Evolutionary conservation across 2,329 filamentous ascomycete species (phyloP).

Genomic region (Sclerotinia sclerotiorum): DNA sequence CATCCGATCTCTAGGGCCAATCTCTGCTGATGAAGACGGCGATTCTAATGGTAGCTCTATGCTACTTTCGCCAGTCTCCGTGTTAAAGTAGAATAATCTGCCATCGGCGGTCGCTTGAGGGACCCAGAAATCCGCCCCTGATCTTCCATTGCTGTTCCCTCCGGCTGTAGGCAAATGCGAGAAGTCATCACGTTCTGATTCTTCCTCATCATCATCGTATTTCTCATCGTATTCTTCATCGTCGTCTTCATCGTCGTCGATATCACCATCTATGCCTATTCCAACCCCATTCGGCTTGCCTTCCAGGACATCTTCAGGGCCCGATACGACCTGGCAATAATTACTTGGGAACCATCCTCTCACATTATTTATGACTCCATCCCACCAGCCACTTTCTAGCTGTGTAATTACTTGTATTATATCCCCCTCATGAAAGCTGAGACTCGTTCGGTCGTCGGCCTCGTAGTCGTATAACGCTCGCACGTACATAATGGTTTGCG

Average conservation of each 20-base stretch:
- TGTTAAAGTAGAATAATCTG: conserved; percentile 96
- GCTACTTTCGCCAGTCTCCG: conserved; percentile 89
- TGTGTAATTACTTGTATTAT: conserved; percentile 98
- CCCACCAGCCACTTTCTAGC: conserved; percentile 98
- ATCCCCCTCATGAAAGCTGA: conserved; percentile 96
- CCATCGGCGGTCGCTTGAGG: conserved; percentile 94
- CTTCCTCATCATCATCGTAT: conserved; percentile 62
- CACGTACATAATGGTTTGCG: conserved; percentile 78
- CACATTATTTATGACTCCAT: conserved; percentile 94
- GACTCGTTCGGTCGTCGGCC: conserved; percentile 91
- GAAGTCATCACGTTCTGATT: conserved; percentile 59
- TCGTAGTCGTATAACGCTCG: conserved; percentile 97
- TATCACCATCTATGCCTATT: conserved; percentile 54
- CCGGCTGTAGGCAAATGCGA: conserved; percentile 67
- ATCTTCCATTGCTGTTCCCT: conserved; percentile 62
- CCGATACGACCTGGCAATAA: conserved; percentile 86
- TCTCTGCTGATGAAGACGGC: conserved; percentile 75
- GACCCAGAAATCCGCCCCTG: conserved; percentile 96
- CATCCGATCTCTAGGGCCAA: conserved; percentile 82
- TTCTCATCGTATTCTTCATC: conserved; percentile 65
- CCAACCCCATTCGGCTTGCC: conserved; percentile 55
- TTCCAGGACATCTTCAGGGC: conserved; percentile 70
- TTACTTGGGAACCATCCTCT: conserved; percentile 99
- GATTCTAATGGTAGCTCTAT: conserved; percentile 94
- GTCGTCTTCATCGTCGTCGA: conserved; percentile 65